Conservation (phyloP, 352 stramenopile species). For the Pilasporangium apinafurcum region DNA sequence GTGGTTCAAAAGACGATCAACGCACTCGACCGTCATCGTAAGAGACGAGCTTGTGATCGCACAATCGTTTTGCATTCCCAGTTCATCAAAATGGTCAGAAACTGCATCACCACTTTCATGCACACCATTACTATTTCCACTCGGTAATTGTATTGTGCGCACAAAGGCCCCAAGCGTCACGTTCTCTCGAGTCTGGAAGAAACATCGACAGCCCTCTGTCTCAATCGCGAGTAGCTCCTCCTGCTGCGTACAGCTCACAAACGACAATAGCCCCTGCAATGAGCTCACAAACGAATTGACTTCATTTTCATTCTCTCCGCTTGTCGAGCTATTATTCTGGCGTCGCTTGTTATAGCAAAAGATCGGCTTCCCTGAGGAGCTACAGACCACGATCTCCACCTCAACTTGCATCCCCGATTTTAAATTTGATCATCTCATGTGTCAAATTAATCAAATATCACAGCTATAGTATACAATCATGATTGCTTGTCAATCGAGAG, state of each 20-base stretch:
- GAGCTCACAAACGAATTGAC: constrained; percentile 53
- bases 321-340: background rate
- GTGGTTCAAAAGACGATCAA: constrained; percentile 36
- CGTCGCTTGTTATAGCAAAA: constrained; percentile 21
- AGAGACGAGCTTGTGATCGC: too few species aligned
- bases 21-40: constrained; percentile 24
- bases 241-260: constrained; percentile 46
- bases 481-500: too few species aligned
- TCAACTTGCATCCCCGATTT: too few species aligned
- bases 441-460: too few species aligned
- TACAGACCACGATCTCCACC: constrained; percentile 52
- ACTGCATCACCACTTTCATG: constrained; percentile 1
- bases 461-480: too few species aligned
- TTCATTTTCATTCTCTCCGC: constrained; percentile 11
- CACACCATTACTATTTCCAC: background rate
- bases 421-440: too few species aligned
- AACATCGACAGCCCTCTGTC: constrained; percentile 20
- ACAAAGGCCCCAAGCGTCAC: constrained; percentile 55
- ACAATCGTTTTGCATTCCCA: too few species aligned
- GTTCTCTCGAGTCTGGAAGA: constrained; percentile 41
- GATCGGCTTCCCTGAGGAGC: constrained; percentile 54
- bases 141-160: background rate
- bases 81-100: too few species aligned
- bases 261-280: constrained; percentile 57
- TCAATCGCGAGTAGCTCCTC: constrained; percentile 51